Evolutionary conservation across 768 basidiomycete genomes (phyloP), one percentile per base, ranked within the genome.

Genomic region (Rhizopogon vinicolor): DNA sequence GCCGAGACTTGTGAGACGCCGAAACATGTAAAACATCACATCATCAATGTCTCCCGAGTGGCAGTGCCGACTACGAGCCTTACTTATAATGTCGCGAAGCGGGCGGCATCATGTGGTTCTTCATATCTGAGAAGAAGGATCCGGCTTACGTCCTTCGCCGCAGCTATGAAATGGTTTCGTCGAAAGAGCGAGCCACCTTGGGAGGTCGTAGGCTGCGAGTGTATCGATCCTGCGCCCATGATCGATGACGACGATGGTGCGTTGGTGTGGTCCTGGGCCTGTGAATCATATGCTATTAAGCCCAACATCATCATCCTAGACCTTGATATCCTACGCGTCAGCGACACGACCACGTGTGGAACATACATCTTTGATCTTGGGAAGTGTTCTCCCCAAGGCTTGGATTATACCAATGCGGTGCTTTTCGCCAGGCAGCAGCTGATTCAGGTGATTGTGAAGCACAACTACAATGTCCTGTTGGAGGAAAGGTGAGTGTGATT

Each of bases 141-240:
- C 7, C 45, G 22, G 9, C 2, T 31, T 49, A 31, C 35, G 29
- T 52, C 31, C 31, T 49, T 46, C 43, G 41, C 60, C 55, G 56
- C 44, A 44, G 18, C 52, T 52, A 69, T 70, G 66, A 63, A 65
- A 63, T 72, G 72, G 58, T 79, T 86, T 61, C 78, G 81, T 58
- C 77, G 82, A 57, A 80, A 76, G 58, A 55, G 50, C 51, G 81
- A 86, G 63, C 72, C 72, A 8, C 81, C 87, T 39, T 91, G 89
- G 89, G 89, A 91, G 72, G 88, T 91, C 41, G 85, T 90, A 29
- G 83, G 84, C 55, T 82, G 76, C 64, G 81, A 79, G 63, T 69
- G 74, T 33, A 81, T 91, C 48, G 79, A 84, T 44, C 84, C 89
- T 25, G 79, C 90, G 13, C 74, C 80, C 16, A 81, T 79, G 68